Evolutionary conservation across 176 grass and related monocot species (phyloP).

Genomic region (Oryza meridionalis): DNA sequence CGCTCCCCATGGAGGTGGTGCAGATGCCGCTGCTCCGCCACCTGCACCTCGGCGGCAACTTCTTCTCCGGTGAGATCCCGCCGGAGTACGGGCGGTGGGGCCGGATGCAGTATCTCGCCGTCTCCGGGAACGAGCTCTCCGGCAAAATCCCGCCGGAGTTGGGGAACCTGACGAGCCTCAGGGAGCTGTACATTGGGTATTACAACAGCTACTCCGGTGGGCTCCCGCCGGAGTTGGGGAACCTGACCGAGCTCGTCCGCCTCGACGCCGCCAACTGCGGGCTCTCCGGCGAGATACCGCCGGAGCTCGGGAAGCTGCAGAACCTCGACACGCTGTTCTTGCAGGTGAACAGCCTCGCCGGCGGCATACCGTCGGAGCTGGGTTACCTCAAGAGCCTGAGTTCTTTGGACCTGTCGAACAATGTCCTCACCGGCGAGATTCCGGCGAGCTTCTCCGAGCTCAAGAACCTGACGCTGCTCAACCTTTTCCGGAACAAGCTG

Average conservation of each 20-base stretch:
- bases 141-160: slow-evolving; percentile 70
- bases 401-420: slow-evolving; percentile 69
- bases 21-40: slow-evolving; percentile 55
- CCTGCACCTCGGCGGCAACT: slow-evolving; percentile 78
- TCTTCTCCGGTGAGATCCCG: slow-evolving; percentile 71
- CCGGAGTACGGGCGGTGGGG: slow-evolving; percentile 55
- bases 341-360: slow-evolving; percentile 72
- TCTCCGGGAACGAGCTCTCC: slow-evolving; percentile 66
- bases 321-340: slow-evolving; percentile 65
- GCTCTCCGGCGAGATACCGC: slow-evolving; percentile 70
- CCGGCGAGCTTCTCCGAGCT: slow-evolving; percentile 76
- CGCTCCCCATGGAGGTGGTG: slow-evolving; percentile 64
- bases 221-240: slow-evolving; percentile 65
- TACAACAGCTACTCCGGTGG: slow-evolving; percentile 69
- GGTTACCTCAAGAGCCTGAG: slow-evolving; percentile 54
- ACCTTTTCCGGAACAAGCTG: slow-evolving; percentile 79
- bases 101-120: slow-evolving; percentile 58
- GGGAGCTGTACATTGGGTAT: slow-evolving; percentile 73
- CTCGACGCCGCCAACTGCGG: slow-evolving; percentile 66
- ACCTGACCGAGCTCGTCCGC: slow-evolving; percentile 59
- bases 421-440: slow-evolving; percentile 77
- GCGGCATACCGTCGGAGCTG: slow-evolving; percentile 61
- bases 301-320: slow-evolving; percentile 60
- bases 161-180: slow-evolving; percentile 67
- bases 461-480: slow-evolving; percentile 75